Evolutionary conservation across 352 stramenopile genomes (phyloP).

Genomic region (Pythium sp.): DNA sequence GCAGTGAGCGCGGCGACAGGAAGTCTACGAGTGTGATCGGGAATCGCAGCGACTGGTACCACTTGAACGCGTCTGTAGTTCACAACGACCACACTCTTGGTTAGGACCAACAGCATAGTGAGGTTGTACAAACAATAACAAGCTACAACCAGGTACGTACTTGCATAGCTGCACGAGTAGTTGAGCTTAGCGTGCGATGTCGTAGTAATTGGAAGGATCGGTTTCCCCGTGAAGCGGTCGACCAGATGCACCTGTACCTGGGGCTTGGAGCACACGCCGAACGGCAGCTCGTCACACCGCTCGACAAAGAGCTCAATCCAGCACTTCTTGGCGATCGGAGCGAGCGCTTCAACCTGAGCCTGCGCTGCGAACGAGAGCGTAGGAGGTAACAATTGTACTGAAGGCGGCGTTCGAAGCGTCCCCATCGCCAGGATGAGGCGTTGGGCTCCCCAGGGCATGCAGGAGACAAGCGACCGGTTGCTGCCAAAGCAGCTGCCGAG

Average conservation of each 20-base stretch:
- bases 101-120: not conserved
- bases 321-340: slow-evolving; percentile 19
- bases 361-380: not conserved
- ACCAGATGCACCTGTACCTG: slow-evolving; percentile 48
- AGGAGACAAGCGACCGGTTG: slow-evolving; percentile 19
- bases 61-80: slow-evolving; percentile 46
- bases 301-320: slow-evolving; percentile 37
- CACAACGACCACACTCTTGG: not conserved
- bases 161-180: slow-evolving; percentile 5
- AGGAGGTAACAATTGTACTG: not conserved
- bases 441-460: slow-evolving; percentile 1
- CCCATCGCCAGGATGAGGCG: slow-evolving; percentile 13
- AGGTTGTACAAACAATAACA: too few species aligned
- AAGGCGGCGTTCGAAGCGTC: not conserved
- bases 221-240: slow-evolving; percentile 46
- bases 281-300: slow-evolving; percentile 53
- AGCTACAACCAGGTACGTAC: slow-evolving; percentile 6
- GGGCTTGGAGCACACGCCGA: slow-evolving; percentile 38
- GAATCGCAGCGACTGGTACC: slow-evolving; percentile 40
- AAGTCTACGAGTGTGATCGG: slow-evolving; percentile 31
- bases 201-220: slow-evolving; percentile 27
- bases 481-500: slow-evolving; percentile 11
- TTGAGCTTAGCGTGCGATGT: slow-evolving; percentile 21
- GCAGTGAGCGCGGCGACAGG: slow-evolving; percentile 33
- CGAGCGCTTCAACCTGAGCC: not conserved